phyloP scores from a whole-genome alignment of 108 stramenopile species.

The Schizochytrium sp. region DNA sequence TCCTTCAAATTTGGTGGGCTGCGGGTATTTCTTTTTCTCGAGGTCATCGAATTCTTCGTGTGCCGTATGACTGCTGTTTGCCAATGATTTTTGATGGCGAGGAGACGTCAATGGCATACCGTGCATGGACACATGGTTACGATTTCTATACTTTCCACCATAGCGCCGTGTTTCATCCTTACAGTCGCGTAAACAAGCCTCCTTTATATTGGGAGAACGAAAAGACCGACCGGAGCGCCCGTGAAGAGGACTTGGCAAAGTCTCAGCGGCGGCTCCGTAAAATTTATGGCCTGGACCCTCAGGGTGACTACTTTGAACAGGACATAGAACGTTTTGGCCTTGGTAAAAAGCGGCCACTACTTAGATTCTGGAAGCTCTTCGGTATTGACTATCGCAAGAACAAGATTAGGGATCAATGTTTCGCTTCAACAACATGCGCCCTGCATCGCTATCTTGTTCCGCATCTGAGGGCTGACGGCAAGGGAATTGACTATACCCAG shows the following conservation, averaged over 20 bases:
- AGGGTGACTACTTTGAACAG: background rate
- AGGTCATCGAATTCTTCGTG: constrained; percentile 64
- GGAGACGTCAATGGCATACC: constrained; percentile 67
- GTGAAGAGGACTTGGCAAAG: background rate
- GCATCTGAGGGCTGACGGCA: background rate
- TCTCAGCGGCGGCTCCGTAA: background rate
- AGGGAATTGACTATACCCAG: constrained; percentile 48
- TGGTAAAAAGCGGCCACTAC: constrained; percentile 3
- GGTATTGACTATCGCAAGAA: constrained; percentile 2
- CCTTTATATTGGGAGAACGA: constrained; percentile 46
- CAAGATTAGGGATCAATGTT: constrained; percentile 1
- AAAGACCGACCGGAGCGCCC: background rate
- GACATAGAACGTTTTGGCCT: constrained; percentile 52
- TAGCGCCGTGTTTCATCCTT: constrained; percentile 65
- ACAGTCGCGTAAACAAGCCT: constrained; percentile 30
- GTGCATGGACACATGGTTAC: constrained; percentile 67
- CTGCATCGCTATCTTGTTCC: background rate
- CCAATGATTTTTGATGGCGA: constrained; percentile 69
- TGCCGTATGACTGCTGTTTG: constrained; percentile 65
- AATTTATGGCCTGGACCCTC: constrained; percentile 2
- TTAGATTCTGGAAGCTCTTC: constrained; percentile 42
- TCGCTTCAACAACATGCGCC: background rate
- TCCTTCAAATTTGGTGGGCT: constrained; percentile 66
- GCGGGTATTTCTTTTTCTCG: constrained; percentile 66
- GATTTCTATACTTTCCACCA: constrained; percentile 67